These are phyloP conservation scores for Colletotrichum sp. DNA, from an alignment of 2,329 filamentous ascomycete species.

Conservation along the genomic window DNA sequence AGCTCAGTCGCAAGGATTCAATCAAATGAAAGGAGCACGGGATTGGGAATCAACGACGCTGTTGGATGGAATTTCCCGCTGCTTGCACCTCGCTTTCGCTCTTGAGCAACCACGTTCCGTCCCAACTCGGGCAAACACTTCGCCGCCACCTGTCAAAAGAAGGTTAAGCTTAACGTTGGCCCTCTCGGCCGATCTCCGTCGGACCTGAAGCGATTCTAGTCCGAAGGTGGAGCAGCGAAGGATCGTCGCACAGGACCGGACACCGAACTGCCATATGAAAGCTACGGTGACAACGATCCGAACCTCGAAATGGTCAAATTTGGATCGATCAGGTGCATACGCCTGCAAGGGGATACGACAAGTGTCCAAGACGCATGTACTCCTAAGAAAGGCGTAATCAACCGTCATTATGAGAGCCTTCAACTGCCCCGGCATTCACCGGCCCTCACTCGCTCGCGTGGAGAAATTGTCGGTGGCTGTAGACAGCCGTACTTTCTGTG, in stretches of 20 bases:
- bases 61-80: neutral
- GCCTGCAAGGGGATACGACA: neutral
- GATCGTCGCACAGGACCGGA: neutral
- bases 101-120: neutral
- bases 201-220: neutral
- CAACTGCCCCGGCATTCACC: neutral
- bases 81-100: neutral
- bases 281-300: neutral
- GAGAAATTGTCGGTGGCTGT: neutral
- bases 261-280: neutral
- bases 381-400: neutral
- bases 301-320: neutral
- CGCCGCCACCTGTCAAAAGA: neutral
- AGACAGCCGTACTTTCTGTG: neutral
- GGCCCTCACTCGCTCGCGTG: neutral
- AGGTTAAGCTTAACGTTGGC: neutral
- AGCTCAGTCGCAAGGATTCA: neutral
- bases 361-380: neutral
- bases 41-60: neutral
- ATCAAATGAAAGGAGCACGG: constrained; percentile 1
- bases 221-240: neutral
- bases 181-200: neutral
- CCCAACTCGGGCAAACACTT: neutral
- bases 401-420: neutral
- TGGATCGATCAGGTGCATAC: neutral